These are phyloP conservation scores for Cryoendolithus antarcticus DNA, from an alignment of 2,329 filamentous ascomycete species.

Conservation along the genomic window DNA sequence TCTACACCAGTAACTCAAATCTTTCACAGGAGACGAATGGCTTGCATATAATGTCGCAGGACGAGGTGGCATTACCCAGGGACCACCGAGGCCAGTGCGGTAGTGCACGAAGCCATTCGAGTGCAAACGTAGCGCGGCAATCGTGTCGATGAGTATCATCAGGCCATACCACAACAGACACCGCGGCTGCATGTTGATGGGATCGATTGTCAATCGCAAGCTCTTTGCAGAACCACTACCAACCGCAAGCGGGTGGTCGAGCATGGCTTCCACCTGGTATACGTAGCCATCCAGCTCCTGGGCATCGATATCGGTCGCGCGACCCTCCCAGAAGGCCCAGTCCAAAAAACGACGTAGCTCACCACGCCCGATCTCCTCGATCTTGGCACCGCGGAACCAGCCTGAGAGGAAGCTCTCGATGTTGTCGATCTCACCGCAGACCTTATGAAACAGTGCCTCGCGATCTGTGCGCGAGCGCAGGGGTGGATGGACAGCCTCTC, in stretches of 20 bases:
- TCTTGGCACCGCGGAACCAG: conserved; percentile 54
- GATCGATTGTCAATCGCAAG: conserved; percentile 55
- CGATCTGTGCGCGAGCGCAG: conserved; percentile 36
- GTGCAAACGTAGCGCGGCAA: conserved; percentile 15
- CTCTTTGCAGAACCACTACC: conserved; percentile 46
- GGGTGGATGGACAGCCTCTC: conserved; percentile 38
- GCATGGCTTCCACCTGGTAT: conserved; percentile 38
- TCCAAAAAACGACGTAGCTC: conserved; percentile 54
- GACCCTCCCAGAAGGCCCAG: conserved; percentile 56
- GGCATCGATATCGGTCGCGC: conserved; percentile 47
- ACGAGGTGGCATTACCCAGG: conserved; percentile 48
- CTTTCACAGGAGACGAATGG: conserved; percentile 36
- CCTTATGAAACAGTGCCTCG: conserved; percentile 43
- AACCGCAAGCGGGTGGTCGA: conserved; percentile 22
- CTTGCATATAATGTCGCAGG: conserved; percentile 37
- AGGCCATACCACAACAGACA: conserved; percentile 50
- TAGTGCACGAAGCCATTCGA: conserved; percentile 15
- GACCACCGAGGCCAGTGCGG: conserved; percentile 8
- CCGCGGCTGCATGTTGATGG: conserved; percentile 34
- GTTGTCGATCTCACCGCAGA: conserved; percentile 43
- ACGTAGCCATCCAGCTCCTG: conserved; percentile 35
- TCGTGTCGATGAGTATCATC: conserved; percentile 41
- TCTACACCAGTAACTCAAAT: conserved; percentile 53
- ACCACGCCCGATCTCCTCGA: conserved; percentile 49
- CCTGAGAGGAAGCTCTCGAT: conserved; percentile 44